Evolutionary conservation across 2,329 filamentous ascomycete genomes (phyloP).

Genomic region (Anisogramma anomala): DNA sequence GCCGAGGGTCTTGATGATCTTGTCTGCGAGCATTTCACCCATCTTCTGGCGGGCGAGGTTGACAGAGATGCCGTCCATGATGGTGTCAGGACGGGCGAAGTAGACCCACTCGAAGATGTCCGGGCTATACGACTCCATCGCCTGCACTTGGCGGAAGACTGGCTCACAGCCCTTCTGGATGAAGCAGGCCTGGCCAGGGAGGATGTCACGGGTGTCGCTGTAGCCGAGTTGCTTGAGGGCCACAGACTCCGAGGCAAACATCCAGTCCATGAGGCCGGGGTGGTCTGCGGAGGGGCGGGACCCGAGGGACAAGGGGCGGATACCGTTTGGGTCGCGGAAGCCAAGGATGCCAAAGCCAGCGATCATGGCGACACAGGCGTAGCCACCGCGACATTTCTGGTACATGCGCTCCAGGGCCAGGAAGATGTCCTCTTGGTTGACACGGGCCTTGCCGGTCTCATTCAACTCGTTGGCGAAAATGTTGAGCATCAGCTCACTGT

Average conservation of each 20-base stretch:
- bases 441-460: constrained; percentile 73
- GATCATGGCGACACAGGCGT: constrained; percentile 75
- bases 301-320: constrained; percentile 71
- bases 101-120: constrained; percentile 87
- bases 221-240: constrained; percentile 75
- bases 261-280: constrained; percentile 63
- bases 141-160: constrained; percentile 63
- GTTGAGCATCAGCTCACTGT: constrained; percentile 80
- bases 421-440: constrained; percentile 73
- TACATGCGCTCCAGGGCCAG: constrained; percentile 63
- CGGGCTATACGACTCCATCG: constrained; percentile 59
- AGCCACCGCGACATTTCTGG: constrained; percentile 61
- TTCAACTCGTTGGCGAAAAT: constrained; percentile 76
- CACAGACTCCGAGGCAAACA: constrained; percentile 83
- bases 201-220: constrained; percentile 60
- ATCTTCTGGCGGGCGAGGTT: constrained; percentile 76
- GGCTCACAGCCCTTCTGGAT: constrained; percentile 66
- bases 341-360: constrained; percentile 69
- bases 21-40: constrained; percentile 69
- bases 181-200: constrained; percentile 76
- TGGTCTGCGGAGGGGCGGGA: constrained; percentile 55
- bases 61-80: constrained; percentile 81
- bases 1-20: constrained; percentile 55
- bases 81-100: constrained; percentile 69
- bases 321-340: constrained; percentile 70